Evolutionary conservation across 768 basidiomycete species (phyloP), one percentile per base, ranked within the genome.

Genomic region (Hysterangium stoloniferum): DNA sequence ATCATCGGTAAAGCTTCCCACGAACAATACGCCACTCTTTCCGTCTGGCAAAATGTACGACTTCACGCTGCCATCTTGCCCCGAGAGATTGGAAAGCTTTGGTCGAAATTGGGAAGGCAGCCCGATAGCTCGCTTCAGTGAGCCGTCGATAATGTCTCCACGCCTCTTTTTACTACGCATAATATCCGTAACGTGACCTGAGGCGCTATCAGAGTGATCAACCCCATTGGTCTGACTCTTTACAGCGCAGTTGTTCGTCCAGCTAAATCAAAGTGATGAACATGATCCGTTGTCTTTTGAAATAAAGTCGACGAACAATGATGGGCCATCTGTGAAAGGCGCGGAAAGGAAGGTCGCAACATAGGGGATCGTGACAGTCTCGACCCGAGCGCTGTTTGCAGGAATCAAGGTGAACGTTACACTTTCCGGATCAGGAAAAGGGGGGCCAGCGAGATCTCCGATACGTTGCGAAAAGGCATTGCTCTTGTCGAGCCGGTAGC

Each of bases 221-320:
- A 74, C 62, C 2, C 78, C 79, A 56, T 80, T 80, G 15, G 79
- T 80, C 19, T 25, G 48, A 0, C 57, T 52, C 35, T 67, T 76
- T 0, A 75, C 77, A 13, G 69, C 77, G 59, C 81, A 83, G 56
- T 83, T 83, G 52, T 65, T 68, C 1, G 56, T 65, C 79, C 80
- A 83, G 71, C 79, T 82, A 56, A 6, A 15, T 24, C 17, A 24
- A 27, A 22, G 22, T 6, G 31, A 1, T 36, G 17, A 53, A 19
- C 13, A 7, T 12, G 33, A 13, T 22, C 15, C 35, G 20, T 19
- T 15, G 13, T 7, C n/a, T 42, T 33, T 12, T 29, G 13, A 32
- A n/a, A 40, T 27, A 17, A 12, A 3, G 11, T 34, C 11, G 17
- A 1, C 77, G 54, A 45, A 81, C 80, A 69, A 82, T 1, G 77